Conservation (phyloP, 163 green algal genomes). For the Scenedesmus sp. region DNA sequence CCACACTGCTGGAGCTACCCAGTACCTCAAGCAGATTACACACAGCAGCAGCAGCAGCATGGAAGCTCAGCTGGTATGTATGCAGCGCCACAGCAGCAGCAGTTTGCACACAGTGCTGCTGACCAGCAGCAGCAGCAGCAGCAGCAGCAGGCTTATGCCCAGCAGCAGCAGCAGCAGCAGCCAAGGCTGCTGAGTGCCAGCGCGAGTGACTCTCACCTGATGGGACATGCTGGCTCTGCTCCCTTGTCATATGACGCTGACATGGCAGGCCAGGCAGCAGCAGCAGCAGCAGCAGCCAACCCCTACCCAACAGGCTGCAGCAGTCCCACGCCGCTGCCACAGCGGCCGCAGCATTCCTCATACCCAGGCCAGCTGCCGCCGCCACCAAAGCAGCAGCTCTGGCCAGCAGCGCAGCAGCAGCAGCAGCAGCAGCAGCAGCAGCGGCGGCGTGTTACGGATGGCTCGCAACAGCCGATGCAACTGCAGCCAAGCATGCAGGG, state of each 20-base stretch:
- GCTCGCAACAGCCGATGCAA: neutral
- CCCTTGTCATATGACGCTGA: neutral
- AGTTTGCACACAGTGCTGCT: neutral
- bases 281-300: neutral
- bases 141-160: neutral
- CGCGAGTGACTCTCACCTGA: neutral
- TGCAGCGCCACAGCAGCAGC: neutral
- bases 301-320: neutral
- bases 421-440: neutral
- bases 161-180: neutral
- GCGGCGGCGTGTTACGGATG: neutral
- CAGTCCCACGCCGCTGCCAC: neutral
- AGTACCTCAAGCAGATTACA: neutral
- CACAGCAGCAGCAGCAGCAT: neutral
- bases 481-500: neutral
- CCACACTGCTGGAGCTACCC: slow-evolving; percentile 5
- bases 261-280: neutral
- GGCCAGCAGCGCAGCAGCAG: neutral
- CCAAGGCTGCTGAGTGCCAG: neutral
- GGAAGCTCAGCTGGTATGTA: neutral
- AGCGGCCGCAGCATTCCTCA: neutral
- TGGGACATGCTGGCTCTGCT: neutral
- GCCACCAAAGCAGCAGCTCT: neutral
- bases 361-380: neutral
- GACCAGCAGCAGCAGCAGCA: neutral